These are phyloP conservation scores for Trichophyton mentagrophytes DNA, from an alignment of 2,329 filamentous ascomycete genomes.

Conservation along the genomic window DNA sequence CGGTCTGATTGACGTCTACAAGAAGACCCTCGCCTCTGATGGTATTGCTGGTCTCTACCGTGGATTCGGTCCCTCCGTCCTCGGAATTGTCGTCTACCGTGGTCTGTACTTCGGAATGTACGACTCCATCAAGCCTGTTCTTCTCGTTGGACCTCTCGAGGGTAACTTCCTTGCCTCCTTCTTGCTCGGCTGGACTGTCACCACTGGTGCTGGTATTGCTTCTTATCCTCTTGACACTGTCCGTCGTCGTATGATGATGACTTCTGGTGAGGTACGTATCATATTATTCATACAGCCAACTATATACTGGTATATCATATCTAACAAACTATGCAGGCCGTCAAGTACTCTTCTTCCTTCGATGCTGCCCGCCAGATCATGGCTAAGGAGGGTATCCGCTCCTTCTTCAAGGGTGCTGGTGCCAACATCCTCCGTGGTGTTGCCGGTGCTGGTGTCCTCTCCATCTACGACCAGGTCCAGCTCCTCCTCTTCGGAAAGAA, in stretches of 20 bases:
- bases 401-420: slow-evolving; percentile 99
- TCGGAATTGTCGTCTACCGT: slow-evolving; percentile 99
- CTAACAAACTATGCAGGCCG: slow-evolving; percentile 52
- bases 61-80: slow-evolving; percentile 99
- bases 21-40: slow-evolving; percentile 97
- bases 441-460: slow-evolving; percentile 99
- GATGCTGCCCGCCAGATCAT: slow-evolving; percentile 95
- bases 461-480: slow-evolving; percentile 99
- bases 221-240: slow-evolving; percentile 99
- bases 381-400: slow-evolving; percentile 91
- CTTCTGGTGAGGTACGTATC: slow-evolving; percentile 54
- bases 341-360: slow-evolving; percentile 97
- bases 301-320: slow-evolving; percentile 17
- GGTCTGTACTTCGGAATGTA: slow-evolving; percentile 99
- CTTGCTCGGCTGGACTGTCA: slow-evolving; percentile 96
- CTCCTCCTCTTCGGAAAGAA: slow-evolving; percentile 99
- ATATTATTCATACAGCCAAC: not conserved
- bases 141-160: slow-evolving; percentile 80
- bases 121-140: slow-evolving; percentile 99
- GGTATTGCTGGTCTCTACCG: slow-evolving; percentile 99
- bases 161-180: slow-evolving; percentile 99
- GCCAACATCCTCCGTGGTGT: slow-evolving; percentile 99
- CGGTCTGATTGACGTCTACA: slow-evolving; percentile 98
- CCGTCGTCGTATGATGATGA: slow-evolving; percentile 99
- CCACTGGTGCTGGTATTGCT: slow-evolving; percentile 99